Evolutionary conservation across 1,284 basidiomycete species (phyloP).

Genomic region (Ceratorhiza oryzae-sativae): DNA sequence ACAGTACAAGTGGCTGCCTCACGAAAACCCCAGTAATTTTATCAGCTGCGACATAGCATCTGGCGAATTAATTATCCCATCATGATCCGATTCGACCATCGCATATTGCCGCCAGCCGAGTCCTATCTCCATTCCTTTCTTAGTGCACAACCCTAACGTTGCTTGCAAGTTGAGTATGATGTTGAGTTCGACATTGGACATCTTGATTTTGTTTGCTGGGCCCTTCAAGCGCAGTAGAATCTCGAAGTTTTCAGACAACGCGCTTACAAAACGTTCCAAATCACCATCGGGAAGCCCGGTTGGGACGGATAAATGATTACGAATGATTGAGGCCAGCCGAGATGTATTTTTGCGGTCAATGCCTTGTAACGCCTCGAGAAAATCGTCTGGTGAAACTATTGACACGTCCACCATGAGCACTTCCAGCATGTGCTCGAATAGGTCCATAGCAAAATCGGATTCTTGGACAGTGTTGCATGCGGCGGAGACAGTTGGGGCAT

Average conservation of each 20-base stretch:
- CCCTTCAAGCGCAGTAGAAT: background rate
- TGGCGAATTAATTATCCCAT: background rate
- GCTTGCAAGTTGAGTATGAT: background rate
- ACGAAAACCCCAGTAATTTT: too few species aligned
- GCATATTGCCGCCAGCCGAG: background rate
- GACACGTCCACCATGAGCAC: too few species aligned
- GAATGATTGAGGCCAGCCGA: too few species aligned
- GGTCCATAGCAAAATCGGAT: background rate
- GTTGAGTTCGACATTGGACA: background rate
- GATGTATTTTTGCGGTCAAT: too few species aligned
- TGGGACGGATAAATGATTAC: too few species aligned
- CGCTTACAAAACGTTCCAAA: background rate
- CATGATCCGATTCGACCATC: background rate
- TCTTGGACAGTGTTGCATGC: background rate
- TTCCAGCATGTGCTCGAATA: too few species aligned
- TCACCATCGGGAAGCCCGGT: too few species aligned
- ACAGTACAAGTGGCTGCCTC: too few species aligned
- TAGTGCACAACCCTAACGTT: background rate
- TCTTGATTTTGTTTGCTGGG: background rate
- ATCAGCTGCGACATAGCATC: too few species aligned
- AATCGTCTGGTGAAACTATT: too few species aligned
- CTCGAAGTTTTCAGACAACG: background rate
- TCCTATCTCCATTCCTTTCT: background rate
- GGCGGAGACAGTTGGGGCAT: background rate
- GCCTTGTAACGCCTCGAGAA: too few species aligned